A percentile compares a stretch with the other conserved stretches of the same genome.
Evolutionary conservation across 768 basidiomycete species (phyloP).

Genomic region (Pleurotus giganteus): DNA sequence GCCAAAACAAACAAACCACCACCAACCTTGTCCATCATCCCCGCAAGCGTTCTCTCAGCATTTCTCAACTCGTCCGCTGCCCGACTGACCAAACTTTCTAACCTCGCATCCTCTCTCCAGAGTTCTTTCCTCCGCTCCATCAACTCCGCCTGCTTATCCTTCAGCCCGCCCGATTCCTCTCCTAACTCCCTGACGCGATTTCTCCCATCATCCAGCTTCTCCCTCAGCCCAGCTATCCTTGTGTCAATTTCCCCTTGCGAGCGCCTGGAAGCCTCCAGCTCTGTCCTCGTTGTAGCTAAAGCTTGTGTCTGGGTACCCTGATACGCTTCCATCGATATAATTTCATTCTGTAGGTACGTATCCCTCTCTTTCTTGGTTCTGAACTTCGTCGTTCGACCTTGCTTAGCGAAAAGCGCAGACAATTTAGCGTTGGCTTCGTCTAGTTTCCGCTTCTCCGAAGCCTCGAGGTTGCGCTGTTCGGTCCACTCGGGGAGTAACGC

Average conservation of each 20-base stretch:
- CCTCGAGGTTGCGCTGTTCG: constrained; percentile 47
- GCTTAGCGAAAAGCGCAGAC: constrained; percentile 81
- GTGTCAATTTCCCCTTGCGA: constrained; percentile 57
- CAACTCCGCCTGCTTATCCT: constrained; percentile 66
- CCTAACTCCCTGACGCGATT: constrained; percentile 52
- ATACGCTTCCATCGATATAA: constrained; percentile 65
- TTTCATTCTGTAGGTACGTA: constrained; percentile 75
- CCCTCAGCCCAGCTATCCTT: constrained; percentile 53
- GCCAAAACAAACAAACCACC: neutral
- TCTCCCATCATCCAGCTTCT: constrained; percentile 64
- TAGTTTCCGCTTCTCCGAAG: constrained; percentile 59
- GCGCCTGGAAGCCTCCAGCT: constrained; percentile 45
- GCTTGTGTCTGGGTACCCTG: constrained; percentile 53
- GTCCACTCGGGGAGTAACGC: constrained; percentile 72
- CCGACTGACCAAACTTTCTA: constrained; percentile 72
- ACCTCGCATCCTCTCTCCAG: constrained; percentile 93
- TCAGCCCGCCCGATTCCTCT: constrained; percentile 59
- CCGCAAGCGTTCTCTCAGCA: constrained; percentile 74
- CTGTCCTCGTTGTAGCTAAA: constrained; percentile 49
- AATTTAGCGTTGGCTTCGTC: constrained; percentile 75
- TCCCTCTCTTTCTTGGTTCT: constrained; percentile 83
- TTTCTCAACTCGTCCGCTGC: constrained; percentile 79
- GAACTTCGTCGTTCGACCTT: constrained; percentile 86
- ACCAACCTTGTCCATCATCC: constrained; percentile 95
- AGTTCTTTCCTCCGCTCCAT: constrained; percentile 85